Evolutionary conservation across 352 stramenopile genomes (phyloP), one percentile per base, ranked within the genome.

Genomic region (Thalassiosira ordinaria): DNA sequence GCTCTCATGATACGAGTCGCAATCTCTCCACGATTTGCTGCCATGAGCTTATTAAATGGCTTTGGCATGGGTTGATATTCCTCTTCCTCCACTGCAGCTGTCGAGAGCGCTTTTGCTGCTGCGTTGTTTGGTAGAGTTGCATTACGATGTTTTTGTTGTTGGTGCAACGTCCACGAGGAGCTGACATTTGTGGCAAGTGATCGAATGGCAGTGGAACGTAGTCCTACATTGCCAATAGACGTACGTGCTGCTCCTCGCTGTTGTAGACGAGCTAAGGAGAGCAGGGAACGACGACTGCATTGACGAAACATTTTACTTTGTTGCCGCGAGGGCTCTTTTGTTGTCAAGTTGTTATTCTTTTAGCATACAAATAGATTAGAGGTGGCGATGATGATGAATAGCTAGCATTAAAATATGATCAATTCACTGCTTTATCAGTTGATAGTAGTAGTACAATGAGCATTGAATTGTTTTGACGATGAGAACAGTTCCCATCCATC

Each of bases 11-110:
- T 98, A 20, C 97, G 94, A 46, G 96, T 96, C 9, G 97, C 97
- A 86, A 99, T 99, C 88, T 99, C 97, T 53, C 97, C 97, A 47
- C 97, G 96, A 89, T 99, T 99, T 39, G 97, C 97, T 98, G 96
- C 96, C 92, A 99, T 94, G 51, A 99, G 82, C 83, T 99, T 99
- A 61, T 96, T 96, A 88, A 99, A 96, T 37, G 91, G 87, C 44
- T 33, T 37, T 1, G n/a, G 20, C 33, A n/a, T n/a, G n/a, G 71
- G 3, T 27, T 20, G 11, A 44, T 24, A 8, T 14, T 57, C 18
- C 14, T 60, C 14, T 51, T 39, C 46, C 9, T 52, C 33, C 14
- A 16, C 63, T 0, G 51, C 44, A 14, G 65, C 26, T 14, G 65
- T 49, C 16, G 56, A 74, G 18, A 49, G 37, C 6, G 26, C 35